Conservation (phyloP, 352 stramenopile genomes). For the Phytophthora gonapodyides region DNA sequence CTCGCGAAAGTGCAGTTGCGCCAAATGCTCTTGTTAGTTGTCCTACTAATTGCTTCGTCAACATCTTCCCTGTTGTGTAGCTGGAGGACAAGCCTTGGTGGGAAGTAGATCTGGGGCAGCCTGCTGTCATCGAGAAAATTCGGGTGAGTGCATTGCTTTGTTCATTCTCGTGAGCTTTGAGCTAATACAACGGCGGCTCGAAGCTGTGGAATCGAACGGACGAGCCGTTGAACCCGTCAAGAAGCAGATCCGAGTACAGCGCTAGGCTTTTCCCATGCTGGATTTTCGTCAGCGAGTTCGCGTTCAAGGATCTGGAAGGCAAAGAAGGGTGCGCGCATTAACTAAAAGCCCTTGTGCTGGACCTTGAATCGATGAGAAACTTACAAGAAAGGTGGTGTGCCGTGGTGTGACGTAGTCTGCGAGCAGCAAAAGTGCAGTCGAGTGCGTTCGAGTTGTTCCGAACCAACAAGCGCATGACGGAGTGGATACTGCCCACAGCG, state of each 20-base stretch:
- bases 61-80: slow-evolving; percentile 24
- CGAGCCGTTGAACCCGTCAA: slow-evolving; percentile 77
- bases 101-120: slow-evolving; percentile 91
- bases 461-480: slow-evolving; percentile 76
- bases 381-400: too few relatives aligned
- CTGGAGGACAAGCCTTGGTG: slow-evolving; percentile 93
- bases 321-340: slow-evolving; percentile 60
- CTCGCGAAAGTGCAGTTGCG: neutral
- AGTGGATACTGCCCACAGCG: slow-evolving; percentile 87
- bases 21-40: neutral
- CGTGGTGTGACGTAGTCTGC: slow-evolving; percentile 45
- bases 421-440: slow-evolving; percentile 80
- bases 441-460: slow-evolving; percentile 82
- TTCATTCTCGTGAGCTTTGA: neutral
- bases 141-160: slow-evolving; percentile 37
- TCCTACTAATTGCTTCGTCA: neutral
- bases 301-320: slow-evolving; percentile 82
- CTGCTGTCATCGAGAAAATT: slow-evolving; percentile 79
- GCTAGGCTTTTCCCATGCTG: slow-evolving; percentile 91
- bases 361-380: too few relatives aligned
- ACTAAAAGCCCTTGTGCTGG: neutral
- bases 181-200: slow-evolving; percentile 49
- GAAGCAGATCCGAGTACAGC: slow-evolving; percentile 76
- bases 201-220: slow-evolving; percentile 93
- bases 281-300: slow-evolving; percentile 91